Evolutionary conservation across 2,329 filamentous ascomycete genomes (phyloP).

Genomic region (Neopestalotiopsis rosae): DNA sequence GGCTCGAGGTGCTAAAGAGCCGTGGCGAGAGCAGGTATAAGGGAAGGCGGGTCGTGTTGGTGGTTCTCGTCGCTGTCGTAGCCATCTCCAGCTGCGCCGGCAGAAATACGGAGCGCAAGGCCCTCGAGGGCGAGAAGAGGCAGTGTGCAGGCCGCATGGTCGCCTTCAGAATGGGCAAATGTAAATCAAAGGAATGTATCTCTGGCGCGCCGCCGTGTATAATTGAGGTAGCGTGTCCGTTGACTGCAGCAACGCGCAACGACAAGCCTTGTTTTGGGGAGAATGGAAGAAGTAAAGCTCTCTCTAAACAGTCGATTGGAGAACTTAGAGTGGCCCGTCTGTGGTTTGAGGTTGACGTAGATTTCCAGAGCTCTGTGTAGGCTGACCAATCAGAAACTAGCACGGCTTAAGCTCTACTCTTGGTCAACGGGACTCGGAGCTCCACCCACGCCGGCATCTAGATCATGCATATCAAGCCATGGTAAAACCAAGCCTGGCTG

Average conservation of each 20-base stretch:
- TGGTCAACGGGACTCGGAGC: slow-evolving; percentile 5
- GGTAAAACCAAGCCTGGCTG: background rate
- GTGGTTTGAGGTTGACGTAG: slow-evolving; percentile 2
- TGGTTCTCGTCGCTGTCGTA: slow-evolving; percentile 20
- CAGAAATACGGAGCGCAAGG: slow-evolving; percentile 34
- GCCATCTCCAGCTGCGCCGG: slow-evolving; percentile 24
- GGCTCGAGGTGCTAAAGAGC: slow-evolving; percentile 23
- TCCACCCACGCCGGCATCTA: background rate
- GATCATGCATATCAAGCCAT: background rate
- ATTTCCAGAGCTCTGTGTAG: slow-evolving; percentile 10
- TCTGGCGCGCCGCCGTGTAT: background rate
- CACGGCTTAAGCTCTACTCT: background rate
- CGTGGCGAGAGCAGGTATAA: slow-evolving; percentile 24
- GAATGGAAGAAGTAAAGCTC: background rate
- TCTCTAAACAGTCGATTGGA: background rate
- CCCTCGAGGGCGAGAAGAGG: slow-evolving; percentile 33
- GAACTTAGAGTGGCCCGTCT: background rate
- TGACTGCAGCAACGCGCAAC: background rate
- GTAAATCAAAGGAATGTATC: too few relatives aligned
- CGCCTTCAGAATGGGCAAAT: background rate
- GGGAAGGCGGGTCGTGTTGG: slow-evolving; percentile 12
- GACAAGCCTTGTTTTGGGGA: background rate
- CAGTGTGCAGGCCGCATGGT: slow-evolving; percentile 31
- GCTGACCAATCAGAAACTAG: slow-evolving; percentile 20
- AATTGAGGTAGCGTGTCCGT: background rate